Conservation (phyloP, 2,329 filamentous ascomycete genomes). For the Colletotrichum sp. region DNA sequence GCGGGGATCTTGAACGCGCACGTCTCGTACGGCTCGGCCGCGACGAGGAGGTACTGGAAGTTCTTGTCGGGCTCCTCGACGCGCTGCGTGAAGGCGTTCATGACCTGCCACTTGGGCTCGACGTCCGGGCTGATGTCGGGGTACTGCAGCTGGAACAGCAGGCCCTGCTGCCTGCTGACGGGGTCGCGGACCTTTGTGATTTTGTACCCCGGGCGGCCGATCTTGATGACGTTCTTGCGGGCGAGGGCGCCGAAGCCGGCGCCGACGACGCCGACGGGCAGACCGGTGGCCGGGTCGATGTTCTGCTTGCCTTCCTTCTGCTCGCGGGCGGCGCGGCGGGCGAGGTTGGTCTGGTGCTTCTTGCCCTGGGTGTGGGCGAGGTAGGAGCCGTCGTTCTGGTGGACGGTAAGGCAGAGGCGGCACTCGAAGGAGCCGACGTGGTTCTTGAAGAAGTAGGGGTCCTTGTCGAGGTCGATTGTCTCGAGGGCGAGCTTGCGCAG, state of each 20-base stretch:
- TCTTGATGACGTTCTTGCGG: conserved; percentile 89
- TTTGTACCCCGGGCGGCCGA: conserved; percentile 94
- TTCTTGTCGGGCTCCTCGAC: conserved; percentile 93
- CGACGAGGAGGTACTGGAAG: conserved; percentile 93
- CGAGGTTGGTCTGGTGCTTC: conserved; percentile 98
- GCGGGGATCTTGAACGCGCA: conserved; percentile 96
- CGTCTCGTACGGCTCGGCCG: conserved; percentile 97
- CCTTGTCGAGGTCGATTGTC: conserved; percentile 98
- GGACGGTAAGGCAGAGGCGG: conserved; percentile 93
- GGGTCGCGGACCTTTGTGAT: conserved; percentile 96
- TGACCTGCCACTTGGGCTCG: conserved; percentile 87
- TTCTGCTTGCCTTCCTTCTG: conserved; percentile 83
- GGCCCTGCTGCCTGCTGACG: conserved; percentile 83
- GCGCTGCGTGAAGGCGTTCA: conserved; percentile 97
- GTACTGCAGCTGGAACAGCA: conserved; percentile 97
- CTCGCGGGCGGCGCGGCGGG: conserved; percentile 92
- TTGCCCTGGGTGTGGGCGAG: conserved; percentile 98
- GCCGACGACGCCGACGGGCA: conserved; percentile 79
- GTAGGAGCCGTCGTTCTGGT: conserved; percentile 99
- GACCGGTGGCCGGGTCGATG: conserved; percentile 70
- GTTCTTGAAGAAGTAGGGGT: conserved; percentile 99
- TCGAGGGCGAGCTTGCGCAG: conserved; percentile 98
- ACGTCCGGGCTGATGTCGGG: conserved; percentile 83
- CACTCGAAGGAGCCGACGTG: conserved; percentile 98
- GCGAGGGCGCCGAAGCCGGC: conserved; percentile 65